Evolutionary conservation across 2,329 filamentous ascomycete genomes (phyloP).

Genomic region (Aspergillus clavatus): DNA sequence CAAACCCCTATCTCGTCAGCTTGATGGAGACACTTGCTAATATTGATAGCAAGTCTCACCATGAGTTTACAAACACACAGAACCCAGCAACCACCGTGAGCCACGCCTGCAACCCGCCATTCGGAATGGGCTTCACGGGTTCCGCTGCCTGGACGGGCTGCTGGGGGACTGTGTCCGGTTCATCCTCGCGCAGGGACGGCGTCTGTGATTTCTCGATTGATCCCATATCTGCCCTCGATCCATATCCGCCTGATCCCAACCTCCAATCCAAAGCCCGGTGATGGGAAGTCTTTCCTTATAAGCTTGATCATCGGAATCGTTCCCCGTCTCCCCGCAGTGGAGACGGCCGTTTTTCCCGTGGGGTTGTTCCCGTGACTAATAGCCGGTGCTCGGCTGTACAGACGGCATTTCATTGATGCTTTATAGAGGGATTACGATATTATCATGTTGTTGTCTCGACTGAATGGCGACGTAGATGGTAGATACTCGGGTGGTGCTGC

Average conservation of each 20-base stretch:
- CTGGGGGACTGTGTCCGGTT: not conserved
- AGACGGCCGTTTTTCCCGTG: not conserved
- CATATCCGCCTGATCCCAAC: not conserved
- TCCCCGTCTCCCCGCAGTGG: not conserved
- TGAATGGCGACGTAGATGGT: not conserved
- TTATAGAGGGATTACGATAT: not conserved
- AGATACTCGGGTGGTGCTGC: too few relatives aligned
- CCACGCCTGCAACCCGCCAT: constrained; percentile 28
- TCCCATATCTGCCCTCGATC: not conserved
- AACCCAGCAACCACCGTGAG: constrained; percentile 28
- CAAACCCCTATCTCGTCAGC: constrained; percentile 29
- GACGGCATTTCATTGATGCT: not conserved
- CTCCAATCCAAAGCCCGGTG: too few relatives aligned
- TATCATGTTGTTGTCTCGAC: not conserved
- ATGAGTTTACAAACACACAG: constrained; percentile 32
- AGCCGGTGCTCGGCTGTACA: not conserved
- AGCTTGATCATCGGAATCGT: not conserved
- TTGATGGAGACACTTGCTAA: not conserved
- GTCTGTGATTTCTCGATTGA: not conserved
- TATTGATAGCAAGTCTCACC: constrained; percentile 15
- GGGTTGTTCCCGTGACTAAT: not conserved
- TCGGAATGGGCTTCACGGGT: constrained; percentile 10
- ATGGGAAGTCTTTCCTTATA: not conserved
- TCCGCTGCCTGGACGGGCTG: not conserved
- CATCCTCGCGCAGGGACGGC: not conserved